A percentile compares a stretch with the other conserved stretches of the same genome.
Evolutionary conservation across 1,284 basidiomycete species (phyloP).

Genomic region (Cystobasidium pallidum): DNA sequence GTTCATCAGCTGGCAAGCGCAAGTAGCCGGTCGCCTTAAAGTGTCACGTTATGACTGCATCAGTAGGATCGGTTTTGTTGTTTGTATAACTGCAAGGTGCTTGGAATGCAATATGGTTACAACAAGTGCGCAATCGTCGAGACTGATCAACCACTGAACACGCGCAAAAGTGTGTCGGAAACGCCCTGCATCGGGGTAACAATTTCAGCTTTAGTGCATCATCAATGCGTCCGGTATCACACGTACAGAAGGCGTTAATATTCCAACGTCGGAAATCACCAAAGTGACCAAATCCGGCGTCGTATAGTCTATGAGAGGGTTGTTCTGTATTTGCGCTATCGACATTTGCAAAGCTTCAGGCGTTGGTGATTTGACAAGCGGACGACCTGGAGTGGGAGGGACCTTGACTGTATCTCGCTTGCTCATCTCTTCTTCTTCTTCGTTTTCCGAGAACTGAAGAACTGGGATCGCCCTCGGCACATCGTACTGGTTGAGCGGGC

Average conservation of each 20-base stretch:
- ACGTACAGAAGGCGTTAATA: conserved; percentile 69
- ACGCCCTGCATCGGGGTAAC: conserved; percentile 18
- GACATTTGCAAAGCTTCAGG: conserved; percentile 56
- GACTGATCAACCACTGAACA: conserved; percentile 31
- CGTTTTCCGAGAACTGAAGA: conserved; percentile 29
- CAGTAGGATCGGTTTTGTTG: not conserved
- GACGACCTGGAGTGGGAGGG: conserved; percentile 48
- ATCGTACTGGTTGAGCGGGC: conserved; percentile 92
- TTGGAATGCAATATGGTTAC: not conserved
- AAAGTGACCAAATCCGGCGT: conserved; percentile 59
- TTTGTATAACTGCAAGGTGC: not conserved
- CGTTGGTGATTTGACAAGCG: conserved; percentile 49
- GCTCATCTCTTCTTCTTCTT: conserved; percentile 11
- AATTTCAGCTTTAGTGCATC: conserved; percentile 7
- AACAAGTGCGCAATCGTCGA: not conserved
- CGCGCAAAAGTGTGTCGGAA: conserved; percentile 37
- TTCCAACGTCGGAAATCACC: conserved; percentile 88
- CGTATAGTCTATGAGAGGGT: conserved; percentile 60
- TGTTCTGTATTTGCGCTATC: conserved; percentile 57
- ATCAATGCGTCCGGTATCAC: not conserved
- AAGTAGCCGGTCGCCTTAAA: not conserved
- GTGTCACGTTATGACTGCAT: not conserved
- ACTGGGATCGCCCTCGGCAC: conserved; percentile 64
- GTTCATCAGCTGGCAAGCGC: conserved; percentile 11
- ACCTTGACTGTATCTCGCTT: conserved; percentile 37